Percentiles rank a stretch among this genome's conserved stretches.
Evolutionary conservation across 1,284 basidiomycete species (phyloP).

Genomic region (Uromyces viciae-fabae): DNA sequence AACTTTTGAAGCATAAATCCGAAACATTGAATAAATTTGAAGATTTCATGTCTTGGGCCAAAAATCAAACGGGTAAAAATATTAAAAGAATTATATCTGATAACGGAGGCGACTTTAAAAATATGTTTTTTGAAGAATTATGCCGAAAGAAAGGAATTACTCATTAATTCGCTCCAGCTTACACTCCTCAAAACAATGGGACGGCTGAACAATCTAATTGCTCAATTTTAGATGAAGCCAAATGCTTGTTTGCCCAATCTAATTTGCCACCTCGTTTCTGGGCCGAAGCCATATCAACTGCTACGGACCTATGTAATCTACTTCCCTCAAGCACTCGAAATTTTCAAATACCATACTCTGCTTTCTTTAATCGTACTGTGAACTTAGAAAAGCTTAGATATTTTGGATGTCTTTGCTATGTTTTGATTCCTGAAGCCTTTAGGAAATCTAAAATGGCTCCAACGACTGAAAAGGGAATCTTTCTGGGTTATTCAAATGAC

Average conservation of each 20-base stretch:
- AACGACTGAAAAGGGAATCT: neutral
- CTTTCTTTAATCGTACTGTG: neutral
- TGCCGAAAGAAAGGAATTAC: neutral
- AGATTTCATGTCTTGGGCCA: neutral
- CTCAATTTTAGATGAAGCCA: slow-evolving; percentile 51
- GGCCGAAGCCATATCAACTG: neutral
- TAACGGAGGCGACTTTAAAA: neutral
- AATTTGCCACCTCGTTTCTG: neutral
- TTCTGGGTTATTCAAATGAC: neutral
- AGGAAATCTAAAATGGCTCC: neutral
- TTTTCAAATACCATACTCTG: neutral
- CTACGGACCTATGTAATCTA: neutral
- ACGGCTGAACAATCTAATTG: slow-evolving; percentile 52
- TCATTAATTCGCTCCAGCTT: slow-evolving; percentile 52
- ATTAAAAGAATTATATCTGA: slow-evolving; percentile 2
- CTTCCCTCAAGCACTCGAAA: neutral
- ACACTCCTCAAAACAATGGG: slow-evolving; percentile 55
- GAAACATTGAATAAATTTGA: slow-evolving; percentile 3
- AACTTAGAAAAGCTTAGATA: neutral
- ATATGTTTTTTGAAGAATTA: slow-evolving; percentile 2
- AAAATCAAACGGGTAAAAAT: slow-evolving; percentile 8
- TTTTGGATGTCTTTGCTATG: neutral
- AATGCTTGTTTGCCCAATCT: neutral
- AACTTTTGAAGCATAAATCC: slow-evolving; percentile 18
- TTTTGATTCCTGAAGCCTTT: neutral